Base-by-base conservation (phyloP, 495 filamentous ascomycete genomes). In the Annulohypoxylon stygium region DNA sequence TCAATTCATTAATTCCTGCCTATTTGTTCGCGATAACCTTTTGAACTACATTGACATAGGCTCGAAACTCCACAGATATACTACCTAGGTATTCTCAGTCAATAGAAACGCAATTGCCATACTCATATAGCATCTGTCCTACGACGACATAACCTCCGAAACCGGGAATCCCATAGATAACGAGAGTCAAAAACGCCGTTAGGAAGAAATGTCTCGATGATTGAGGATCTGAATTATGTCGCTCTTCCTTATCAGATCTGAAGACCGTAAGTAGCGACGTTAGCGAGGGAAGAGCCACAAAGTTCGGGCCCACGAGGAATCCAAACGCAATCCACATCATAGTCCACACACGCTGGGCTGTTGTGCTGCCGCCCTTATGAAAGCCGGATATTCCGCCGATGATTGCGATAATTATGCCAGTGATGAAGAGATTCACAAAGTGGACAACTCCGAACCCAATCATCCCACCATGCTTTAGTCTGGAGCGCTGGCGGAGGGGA, bases 121-220 rank as follows among this genome's bases (percentile, higher is more conserved):
- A 51, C 9, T 51, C 20, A 51, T 51, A 51, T 7, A 51, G 48
- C 48, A 51, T 51, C 48, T 51, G 30, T 20, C 48, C 48, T 9
- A 26, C 20, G 2, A 51, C 20, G 6, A 51, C 48, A 51, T 51
- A 51, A 7, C 48, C 48, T 26, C 48, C 48, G n/a, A 51, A 51
- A 11, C 48, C 20, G 14, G 48, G 48, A 1, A 26, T 11, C 5
- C 48, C 48, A 18, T 51, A 51, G 20, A 26, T 51, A 4, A 26
- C 10, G 8, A 20, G 25, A 12, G 20, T 12, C 0, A 51, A 11
- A 10, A 51, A 51, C 2, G 20, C 48, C 48, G 20, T 12, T 7
- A 9, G 11, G 48, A 51, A 51, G 8, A 11, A 51, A 26, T 51
- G 25, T 26, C 18, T 51, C 7, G 10, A 25, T 12, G 48, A 12